A percentile compares a stretch with the other conserved stretches of the same genome.
Evolutionary conservation across 169 alveolate species (phyloP).

Genomic region (Plasmodium vinckei): DNA sequence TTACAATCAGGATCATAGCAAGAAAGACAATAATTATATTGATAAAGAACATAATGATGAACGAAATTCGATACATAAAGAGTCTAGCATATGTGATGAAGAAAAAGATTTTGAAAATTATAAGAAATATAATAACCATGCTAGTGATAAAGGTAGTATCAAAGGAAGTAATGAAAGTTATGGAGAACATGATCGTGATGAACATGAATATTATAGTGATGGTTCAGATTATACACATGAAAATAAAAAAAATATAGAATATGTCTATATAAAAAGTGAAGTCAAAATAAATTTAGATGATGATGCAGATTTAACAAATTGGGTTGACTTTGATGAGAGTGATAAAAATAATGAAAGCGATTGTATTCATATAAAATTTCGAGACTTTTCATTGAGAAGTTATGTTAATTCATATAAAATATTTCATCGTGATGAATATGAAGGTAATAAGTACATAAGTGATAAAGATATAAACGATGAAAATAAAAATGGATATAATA

Average conservation of each 20-base stretch:
- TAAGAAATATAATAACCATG: background rate
- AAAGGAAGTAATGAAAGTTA: conserved; percentile 2
- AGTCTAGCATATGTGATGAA: background rate
- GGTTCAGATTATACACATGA: conserved; percentile 2
- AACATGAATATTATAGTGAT: conserved; percentile 28
- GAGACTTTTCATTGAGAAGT: conserved; percentile 12
- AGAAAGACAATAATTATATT: too few relatives aligned
- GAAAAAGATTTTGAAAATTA: background rate
- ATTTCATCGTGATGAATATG: background rate
- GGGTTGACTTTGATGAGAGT: conserved; percentile 12
- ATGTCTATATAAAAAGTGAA: conserved; percentile 4
- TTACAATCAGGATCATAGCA: too few relatives aligned
- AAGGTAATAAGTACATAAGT: background rate
- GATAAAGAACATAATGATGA: too few relatives aligned
- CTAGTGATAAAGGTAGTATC: background rate
- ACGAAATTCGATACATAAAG: too few relatives aligned
- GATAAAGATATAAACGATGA: background rate
- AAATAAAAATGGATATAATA: background rate
- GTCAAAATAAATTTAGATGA: conserved; percentile 18
- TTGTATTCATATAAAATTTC: conserved; percentile 16
- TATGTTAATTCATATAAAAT: conserved; percentile 21
- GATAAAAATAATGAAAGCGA: background rate
- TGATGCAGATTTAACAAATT: conserved; percentile 39
- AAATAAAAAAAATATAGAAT: conserved; percentile 6
- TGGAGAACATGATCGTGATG: background rate